These are phyloP conservation scores for Schwanniomyces occidentalis DNA, from an alignment of 805 yeast species.

Conservation along the genomic window DNA sequence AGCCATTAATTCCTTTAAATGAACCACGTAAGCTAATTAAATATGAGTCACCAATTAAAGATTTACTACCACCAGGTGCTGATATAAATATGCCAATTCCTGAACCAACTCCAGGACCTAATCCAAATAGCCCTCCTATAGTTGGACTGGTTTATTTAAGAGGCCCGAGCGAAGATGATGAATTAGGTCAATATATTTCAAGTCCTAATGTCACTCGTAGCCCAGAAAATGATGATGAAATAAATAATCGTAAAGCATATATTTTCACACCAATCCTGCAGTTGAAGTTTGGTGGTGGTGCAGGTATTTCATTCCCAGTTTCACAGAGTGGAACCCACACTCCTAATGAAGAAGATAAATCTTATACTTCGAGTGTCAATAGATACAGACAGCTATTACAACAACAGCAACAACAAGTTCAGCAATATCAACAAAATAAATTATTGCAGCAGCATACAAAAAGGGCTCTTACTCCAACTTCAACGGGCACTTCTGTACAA, in stretches of 20 bases:
- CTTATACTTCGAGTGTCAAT: conserved; percentile 12
- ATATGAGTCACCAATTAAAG: conserved; percentile 82
- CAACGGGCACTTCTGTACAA: conserved; percentile 1
- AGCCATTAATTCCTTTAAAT: conserved; percentile 65
- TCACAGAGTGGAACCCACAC: conserved; percentile 9
- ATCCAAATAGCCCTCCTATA: conserved; percentile 86
- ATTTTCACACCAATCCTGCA: conserved; percentile 47
- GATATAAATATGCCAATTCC: conserved; percentile 74
- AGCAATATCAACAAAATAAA: conserved; percentile 17
- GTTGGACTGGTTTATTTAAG: conserved; percentile 87
- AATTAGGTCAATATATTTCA: conserved; percentile 67
- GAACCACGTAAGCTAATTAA: conserved; percentile 69
- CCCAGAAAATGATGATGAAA: conserved; percentile 40
- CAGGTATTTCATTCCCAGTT: conserved; percentile 20
- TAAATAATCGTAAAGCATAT: conserved; percentile 38
- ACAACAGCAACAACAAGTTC: conserved; percentile 19
- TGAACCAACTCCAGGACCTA: conserved; percentile 75
- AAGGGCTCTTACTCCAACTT: conserved; percentile 15
- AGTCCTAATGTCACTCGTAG: conserved; percentile 40
- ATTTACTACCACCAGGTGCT: conserved; percentile 74
- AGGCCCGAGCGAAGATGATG: conserved; percentile 75
- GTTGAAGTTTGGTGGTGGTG: conserved; percentile 35
- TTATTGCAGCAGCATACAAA: conserved; percentile 12
- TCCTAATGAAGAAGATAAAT: conserved; percentile 8
- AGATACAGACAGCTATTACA: conserved; percentile 12